These are phyloP conservation scores for Calonectria pteridis DNA, from an alignment of 2,329 filamentous ascomycete genomes.

Conservation along the genomic window DNA sequence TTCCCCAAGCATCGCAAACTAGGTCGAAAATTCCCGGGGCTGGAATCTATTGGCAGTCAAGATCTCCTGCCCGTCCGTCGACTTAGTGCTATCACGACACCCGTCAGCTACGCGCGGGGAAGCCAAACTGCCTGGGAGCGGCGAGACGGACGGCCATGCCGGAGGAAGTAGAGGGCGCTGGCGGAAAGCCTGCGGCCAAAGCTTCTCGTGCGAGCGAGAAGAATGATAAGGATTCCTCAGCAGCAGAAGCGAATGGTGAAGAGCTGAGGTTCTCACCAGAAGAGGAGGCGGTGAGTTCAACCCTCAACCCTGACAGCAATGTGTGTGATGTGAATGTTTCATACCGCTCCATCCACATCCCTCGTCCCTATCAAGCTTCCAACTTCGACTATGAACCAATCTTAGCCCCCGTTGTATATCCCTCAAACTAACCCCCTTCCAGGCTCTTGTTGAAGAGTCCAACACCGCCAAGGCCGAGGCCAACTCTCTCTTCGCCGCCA, in stretches of 20 bases:
- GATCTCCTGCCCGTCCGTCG: not conserved
- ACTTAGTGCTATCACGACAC: not conserved
- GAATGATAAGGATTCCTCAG: conserved; percentile 11
- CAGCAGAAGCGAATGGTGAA: conserved; percentile 37
- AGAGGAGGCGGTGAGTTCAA: conserved; percentile 65
- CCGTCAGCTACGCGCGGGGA: too few species aligned
- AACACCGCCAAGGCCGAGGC: conserved; percentile 80
- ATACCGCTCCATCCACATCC: not conserved
- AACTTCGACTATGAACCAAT: not conserved
- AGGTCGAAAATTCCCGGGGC: not conserved
- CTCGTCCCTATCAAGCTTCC: not conserved
- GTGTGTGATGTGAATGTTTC: not conserved
- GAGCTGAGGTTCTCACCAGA: conserved; percentile 62
- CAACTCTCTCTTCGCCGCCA: conserved; percentile 81
- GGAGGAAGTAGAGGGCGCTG: conserved; percentile 1
- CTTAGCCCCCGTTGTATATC: not conserved
- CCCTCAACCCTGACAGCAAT: not conserved
- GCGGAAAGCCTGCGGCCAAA: not conserved
- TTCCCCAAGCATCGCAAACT: not conserved
- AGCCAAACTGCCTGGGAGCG: not conserved
- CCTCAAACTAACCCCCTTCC: not conserved
- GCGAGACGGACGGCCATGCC: not conserved
- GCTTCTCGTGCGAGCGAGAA: not conserved
- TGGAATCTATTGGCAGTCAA: not conserved
- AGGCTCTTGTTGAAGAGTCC: conserved; percentile 79